phyloP scores from a whole-genome alignment of 75 land plant species.

The Gnetum montanum region DNA sequence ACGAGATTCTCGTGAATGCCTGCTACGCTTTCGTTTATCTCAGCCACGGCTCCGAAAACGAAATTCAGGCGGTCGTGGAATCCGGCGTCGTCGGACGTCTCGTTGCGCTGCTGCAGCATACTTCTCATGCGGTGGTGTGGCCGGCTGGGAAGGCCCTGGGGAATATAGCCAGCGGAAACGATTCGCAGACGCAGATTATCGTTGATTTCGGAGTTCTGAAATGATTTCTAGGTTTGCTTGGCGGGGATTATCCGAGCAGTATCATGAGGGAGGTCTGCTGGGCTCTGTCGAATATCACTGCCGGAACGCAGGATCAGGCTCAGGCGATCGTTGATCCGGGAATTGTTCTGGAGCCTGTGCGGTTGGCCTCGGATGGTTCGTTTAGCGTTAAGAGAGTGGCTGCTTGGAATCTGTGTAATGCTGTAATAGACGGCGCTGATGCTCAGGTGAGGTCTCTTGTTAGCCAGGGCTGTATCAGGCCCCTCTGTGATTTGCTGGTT shows the following conservation, averaged over 20 bases:
- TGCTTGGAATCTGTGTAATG: constrained; percentile 3
- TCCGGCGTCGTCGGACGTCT: constrained; percentile 45
- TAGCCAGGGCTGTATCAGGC: constrained; percentile 77
- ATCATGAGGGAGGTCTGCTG: constrained; percentile 75
- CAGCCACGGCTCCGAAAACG: constrained; percentile 67
- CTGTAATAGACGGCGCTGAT: not conserved
- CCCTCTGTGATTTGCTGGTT: constrained; percentile 74
- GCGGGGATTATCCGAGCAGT: constrained; percentile 14
- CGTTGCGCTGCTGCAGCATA: constrained; percentile 34
- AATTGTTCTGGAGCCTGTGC: constrained; percentile 25
- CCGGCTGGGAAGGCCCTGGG: constrained; percentile 47
- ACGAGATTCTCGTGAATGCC: constrained; percentile 36
- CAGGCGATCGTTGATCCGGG: constrained; percentile 51
- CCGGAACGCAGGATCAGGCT: constrained; percentile 65
- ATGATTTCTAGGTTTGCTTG: not conserved
- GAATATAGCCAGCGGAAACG: constrained; percentile 63
- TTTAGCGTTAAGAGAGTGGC: not conserved
- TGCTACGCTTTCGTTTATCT: constrained; percentile 58
- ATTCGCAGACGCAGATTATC: constrained; percentile 58
- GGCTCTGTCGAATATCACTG: constrained; percentile 66
- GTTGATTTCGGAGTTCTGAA: not conserved
- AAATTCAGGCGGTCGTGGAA: constrained; percentile 53
- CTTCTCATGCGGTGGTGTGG: constrained; percentile 49
- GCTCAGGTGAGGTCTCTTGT: constrained; percentile 41
- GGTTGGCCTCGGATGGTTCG: constrained; percentile 5